These are phyloP conservation scores for Neurospora hispaniola DNA, from an alignment of 495 filamentous ascomycete genomes.

Conservation along the genomic window DNA sequence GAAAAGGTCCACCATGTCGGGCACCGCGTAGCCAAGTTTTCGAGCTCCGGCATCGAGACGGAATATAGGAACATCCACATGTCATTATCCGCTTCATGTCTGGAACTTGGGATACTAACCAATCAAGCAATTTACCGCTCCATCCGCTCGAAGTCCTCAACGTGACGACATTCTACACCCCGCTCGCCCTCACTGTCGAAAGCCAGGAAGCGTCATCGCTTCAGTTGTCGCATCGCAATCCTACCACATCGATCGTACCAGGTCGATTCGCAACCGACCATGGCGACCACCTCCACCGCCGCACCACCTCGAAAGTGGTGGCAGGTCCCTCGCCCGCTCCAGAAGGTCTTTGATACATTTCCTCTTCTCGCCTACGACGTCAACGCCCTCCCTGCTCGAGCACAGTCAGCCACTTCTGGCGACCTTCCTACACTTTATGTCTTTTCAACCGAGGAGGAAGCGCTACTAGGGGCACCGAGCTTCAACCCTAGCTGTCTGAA, in stretches of 20 bases:
- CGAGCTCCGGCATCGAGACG: background rate
- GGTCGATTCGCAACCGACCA: background rate
- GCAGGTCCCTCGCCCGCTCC: constrained; percentile 63
- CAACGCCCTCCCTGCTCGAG: constrained; percentile 63
- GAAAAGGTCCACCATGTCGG: background rate
- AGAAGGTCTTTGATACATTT: constrained; percentile 72
- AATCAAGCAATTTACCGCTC: background rate
- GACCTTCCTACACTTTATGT: constrained; percentile 60
- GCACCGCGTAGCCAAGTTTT: background rate
- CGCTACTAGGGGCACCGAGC: constrained; percentile 52
- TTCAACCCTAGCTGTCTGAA: constrained; percentile 93
- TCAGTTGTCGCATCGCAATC: background rate
- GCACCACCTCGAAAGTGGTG: constrained; percentile 2
- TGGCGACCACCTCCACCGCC: constrained; percentile 3
- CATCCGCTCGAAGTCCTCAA: background rate
- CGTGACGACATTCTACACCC: background rate
- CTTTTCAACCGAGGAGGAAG: constrained; percentile 60
- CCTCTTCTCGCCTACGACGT: constrained; percentile 68
- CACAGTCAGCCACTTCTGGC: constrained; percentile 34
- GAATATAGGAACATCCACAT: background rate
- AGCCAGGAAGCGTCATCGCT: background rate
- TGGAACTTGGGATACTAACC: background rate
- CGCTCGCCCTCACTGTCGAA: background rate
- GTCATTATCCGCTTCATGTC: background rate
- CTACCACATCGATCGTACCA: background rate